Base-by-base conservation (phyloP, 2,329 filamentous ascomycete species). In the Leptosphaerulina australis region DNA sequence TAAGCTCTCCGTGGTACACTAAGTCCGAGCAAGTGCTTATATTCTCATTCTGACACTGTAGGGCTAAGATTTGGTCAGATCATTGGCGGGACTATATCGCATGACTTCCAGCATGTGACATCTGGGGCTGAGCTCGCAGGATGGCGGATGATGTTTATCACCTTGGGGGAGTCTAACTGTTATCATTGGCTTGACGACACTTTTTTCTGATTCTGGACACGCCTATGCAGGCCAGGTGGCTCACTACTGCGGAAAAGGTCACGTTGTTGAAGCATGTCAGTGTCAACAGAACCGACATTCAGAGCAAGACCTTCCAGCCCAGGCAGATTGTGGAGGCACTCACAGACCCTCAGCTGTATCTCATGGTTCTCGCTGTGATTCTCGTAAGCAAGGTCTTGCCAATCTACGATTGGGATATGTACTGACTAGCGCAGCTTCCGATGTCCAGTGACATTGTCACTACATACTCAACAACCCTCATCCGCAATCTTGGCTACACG, bases 251-350 rank as follows among this genome's bases (percentile, higher is more conserved):
- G 14, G 73, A 75, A 49, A 73, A 75, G 43, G 39, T 72, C 8
- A 59, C 47, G 20, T 85, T 85, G 0, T 74, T 90, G 14, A 88
- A 88, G 55, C 80, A 88, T 0, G 81, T 91, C 3, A 80, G 87
- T 0, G 79, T 83, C 24, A 91, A 91, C 60, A 84, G 90, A 69
- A 88, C 88, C 44, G 88, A 88, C 0, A 84, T 88, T 11, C 85
- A 84, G 4, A 86, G 82, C 53, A 82, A 82, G 50, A 78, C 86
- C 49, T 87, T 87, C 69, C 86, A 85, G 52, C 77, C 79, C 73
- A 76, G 79, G 12, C 88, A 92, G 53, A 77, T 87, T 1, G 71
- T 79, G 6, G 81, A 84, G 53, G 79, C 81, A 0, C 58, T 84
- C 3, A 44, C 71, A 7, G 82, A 84, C 56, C 81, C 81, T 1